phyloP scores from a whole-genome alignment of 306 rosid genomes.

The Psophocarpus tetragonolobus region DNA sequence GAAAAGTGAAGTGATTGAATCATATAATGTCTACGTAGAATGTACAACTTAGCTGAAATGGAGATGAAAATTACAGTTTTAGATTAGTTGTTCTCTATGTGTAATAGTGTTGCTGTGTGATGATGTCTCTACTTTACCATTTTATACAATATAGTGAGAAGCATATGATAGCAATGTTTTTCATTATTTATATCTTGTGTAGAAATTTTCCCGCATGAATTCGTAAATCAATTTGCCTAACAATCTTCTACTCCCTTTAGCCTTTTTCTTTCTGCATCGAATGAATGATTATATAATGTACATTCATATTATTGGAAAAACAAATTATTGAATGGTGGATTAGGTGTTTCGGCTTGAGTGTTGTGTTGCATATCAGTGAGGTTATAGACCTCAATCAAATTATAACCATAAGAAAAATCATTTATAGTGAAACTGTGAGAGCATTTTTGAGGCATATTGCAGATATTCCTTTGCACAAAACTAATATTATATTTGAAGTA shows the following conservation, averaged over 20 bases:
- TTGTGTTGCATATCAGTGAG: neutral
- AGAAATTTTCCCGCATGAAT: neutral
- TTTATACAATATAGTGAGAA: neutral
- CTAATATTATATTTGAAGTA: neutral
- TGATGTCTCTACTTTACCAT: neutral
- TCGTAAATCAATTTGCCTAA: neutral
- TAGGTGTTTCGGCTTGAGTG: neutral
- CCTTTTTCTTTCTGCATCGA: too few species aligned
- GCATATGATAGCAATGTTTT: neutral
- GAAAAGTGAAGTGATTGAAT: slow-evolving; percentile 30
- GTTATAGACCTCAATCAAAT: neutral
- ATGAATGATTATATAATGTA: too few species aligned
- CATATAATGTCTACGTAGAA: neutral
- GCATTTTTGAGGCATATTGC: slow-evolving; percentile 8
- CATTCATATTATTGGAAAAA: neutral
- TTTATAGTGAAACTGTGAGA: neutral
- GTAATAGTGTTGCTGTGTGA: neutral
- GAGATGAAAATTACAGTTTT: neutral
- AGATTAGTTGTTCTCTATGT: slow-evolving; percentile 9
- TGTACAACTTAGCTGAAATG: slow-evolving; percentile 13
- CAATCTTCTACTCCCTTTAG: neutral
- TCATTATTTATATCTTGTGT: neutral
- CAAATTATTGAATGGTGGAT: neutral
- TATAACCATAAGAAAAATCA: neutral
- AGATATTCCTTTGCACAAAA: slow-evolving; percentile 3